Evolutionary conservation across 805 yeast species (phyloP).

Genomic region (Wickerhamomyces ciferrii): DNA sequence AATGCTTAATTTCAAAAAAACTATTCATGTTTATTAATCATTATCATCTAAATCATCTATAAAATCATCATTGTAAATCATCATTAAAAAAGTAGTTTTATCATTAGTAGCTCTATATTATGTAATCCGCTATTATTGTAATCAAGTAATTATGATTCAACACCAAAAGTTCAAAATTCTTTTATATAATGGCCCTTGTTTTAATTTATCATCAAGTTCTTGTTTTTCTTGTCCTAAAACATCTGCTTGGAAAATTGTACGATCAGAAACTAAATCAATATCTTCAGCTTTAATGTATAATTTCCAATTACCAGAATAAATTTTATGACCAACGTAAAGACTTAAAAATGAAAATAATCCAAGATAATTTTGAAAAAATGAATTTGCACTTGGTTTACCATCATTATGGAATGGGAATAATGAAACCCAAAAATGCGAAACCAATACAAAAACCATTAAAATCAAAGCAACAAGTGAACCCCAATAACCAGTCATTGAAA

Average conservation of each 20-base stretch:
- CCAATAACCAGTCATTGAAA: constrained; percentile 42
- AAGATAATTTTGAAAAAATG: constrained; percentile 48
- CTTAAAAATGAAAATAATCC: constrained; percentile 41
- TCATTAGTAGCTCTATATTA: no score
- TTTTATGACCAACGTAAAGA: constrained; percentile 39
- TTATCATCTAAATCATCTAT: no score
- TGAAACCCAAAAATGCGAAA: constrained; percentile 64
- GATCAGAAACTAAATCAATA: constrained; percentile 54
- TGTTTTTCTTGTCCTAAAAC: constrained; percentile 33
- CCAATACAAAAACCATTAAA: constrained; percentile 41
- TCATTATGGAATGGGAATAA: constrained; percentile 47
- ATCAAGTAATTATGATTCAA: background rate
- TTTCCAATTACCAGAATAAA: constrained; percentile 30
- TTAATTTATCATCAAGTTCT: constrained; percentile 24
- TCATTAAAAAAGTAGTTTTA: no score
- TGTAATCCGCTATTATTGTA: no score
- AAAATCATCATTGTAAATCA: no score
- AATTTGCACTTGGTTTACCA: constrained; percentile 26
- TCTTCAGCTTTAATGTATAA: constrained; percentile 34
- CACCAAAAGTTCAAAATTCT: constrained; percentile 25
- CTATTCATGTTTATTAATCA: no score
- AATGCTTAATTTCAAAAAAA: no score
- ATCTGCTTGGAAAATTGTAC: constrained; percentile 43
- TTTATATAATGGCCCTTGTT: constrained; percentile 26
- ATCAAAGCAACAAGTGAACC: constrained; percentile 47